Base-by-base conservation (phyloP, 768 basidiomycete genomes). In the Suillus discolor region DNA sequence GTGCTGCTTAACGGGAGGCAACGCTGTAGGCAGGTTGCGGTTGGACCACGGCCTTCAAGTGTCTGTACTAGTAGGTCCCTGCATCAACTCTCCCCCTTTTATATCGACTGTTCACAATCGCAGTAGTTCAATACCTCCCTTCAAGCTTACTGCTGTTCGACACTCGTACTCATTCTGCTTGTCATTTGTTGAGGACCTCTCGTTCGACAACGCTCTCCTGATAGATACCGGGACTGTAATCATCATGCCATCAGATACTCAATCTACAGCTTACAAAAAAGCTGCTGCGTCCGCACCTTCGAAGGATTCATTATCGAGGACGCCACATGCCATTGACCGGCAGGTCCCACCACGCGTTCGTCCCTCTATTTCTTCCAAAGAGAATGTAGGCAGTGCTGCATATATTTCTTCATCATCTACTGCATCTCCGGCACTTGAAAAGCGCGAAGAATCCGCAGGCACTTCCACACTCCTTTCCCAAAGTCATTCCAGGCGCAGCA, bases 281-380 rank as follows among this genome's bases (percentile, higher is more conserved):
- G 18, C 28, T 60, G 59, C 59, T 60, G 41, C 41, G 59, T 42
- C 59, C 41, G 11, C 59, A 42, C 41, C 59, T 60, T 42, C 59
- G 6, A 60, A 42, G 12, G 41, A 60, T 28, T 60, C 59, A 41
- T 55, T 36, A 13, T 42, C 31, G 18, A 42, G 13, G 41, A 20
- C 59, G 54, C 64, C 68, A 36, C 72, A 42, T 42, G 59, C 62
- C 23, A 18, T 25, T 60, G 59, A 42, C 41, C 39, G 41, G 59
- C 57, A 59, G 57, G 36, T 41, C 23, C 9, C 15, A 28, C 59
- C 59, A 42, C 41, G 39, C 18, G 18, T 60, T 60, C 59, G 31
- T 60, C 39, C 59, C 25, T 28, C 39, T 25, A 41, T 41, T 13
- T 20, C 41, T 60, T 60, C 39, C 59, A 60, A 60, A 60, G 41